Evolutionary conservation across 2,329 filamentous ascomycete genomes (phyloP).

Genomic region (Fusarium vanettenii): DNA sequence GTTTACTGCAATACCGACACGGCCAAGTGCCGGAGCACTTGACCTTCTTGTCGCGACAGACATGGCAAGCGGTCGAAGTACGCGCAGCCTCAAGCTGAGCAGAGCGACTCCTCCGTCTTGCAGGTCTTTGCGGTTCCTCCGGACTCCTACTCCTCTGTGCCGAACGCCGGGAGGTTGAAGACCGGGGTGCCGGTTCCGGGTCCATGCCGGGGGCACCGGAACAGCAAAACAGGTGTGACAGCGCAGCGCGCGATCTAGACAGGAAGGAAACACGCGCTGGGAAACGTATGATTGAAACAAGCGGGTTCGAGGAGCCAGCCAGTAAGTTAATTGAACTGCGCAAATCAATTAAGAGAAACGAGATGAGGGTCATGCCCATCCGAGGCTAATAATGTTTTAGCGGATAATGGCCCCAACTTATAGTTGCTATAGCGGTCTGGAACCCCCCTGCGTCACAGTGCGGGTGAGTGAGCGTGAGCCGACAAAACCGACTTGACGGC

Average conservation of each 20-base stretch:
- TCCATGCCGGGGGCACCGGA: neutral
- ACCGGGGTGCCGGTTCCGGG: neutral
- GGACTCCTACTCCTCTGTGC: slow-evolving; percentile 3
- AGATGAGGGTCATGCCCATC: neutral
- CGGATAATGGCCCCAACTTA: neutral
- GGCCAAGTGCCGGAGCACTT: slow-evolving; percentile 29
- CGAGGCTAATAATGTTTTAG: neutral
- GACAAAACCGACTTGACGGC: neutral
- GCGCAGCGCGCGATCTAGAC: neutral
- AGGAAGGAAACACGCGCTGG: neutral
- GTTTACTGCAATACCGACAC: slow-evolving; percentile 25
- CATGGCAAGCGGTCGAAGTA: slow-evolving; percentile 12
- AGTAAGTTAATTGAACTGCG: neutral
- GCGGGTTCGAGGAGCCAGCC: neutral
- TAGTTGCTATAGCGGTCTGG: neutral
- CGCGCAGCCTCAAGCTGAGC: slow-evolving; percentile 12
- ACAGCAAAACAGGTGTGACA: neutral
- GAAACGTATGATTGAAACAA: neutral
- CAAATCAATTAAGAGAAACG: neutral
- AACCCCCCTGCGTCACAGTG: neutral
- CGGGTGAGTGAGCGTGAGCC: neutral
- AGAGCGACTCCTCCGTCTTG: slow-evolving; percentile 12
- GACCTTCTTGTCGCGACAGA: slow-evolving; percentile 13
- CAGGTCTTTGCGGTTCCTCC: neutral
- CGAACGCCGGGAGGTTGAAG: neutral